Percentiles rank a stretch among this genome's conserved stretches.
Conservation (phyloP, 768 basidiomycete genomes). For the Chalciporus piperatus region DNA sequence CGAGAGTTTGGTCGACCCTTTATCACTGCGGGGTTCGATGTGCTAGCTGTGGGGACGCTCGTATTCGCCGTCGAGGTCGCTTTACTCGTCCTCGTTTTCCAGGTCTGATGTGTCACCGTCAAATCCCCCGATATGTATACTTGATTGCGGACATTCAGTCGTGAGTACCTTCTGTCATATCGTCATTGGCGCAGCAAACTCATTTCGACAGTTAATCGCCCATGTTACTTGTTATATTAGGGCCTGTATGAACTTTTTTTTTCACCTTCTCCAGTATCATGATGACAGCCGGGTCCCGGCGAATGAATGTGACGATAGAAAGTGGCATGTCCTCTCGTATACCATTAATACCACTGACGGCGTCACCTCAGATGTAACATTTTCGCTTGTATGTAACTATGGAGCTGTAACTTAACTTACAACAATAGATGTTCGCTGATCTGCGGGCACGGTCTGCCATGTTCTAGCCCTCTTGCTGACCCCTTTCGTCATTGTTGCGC, state of each 20-base stretch:
- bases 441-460: no score
- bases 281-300: neutral
- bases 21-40: slow-evolving; percentile 75
- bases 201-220: neutral
- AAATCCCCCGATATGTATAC: neutral
- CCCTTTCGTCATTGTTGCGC: neutral
- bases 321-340: no score
- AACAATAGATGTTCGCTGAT: no score
- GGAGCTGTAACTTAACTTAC: neutral
- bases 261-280: neutral
- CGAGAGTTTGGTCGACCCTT: slow-evolving; percentile 77
- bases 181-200: neutral
- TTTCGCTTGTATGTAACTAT: neutral
- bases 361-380: neutral
- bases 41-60: slow-evolving; percentile 51
- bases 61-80: slow-evolving; percentile 65
- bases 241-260: neutral
- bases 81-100: slow-evolving; percentile 60
- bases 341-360: neutral
- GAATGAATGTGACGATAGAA: no score
- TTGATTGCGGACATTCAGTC: neutral
- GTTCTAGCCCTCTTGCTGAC: no score
- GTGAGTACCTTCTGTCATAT: slow-evolving; percentile 5
- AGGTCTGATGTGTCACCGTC: slow-evolving; percentile 19
- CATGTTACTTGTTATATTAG: no score